Percentiles rank a stretch among this genome's conserved stretches.
phyloP scores from a whole-genome alignment of 805 yeast species.

The Candida multigemmis region DNA sequence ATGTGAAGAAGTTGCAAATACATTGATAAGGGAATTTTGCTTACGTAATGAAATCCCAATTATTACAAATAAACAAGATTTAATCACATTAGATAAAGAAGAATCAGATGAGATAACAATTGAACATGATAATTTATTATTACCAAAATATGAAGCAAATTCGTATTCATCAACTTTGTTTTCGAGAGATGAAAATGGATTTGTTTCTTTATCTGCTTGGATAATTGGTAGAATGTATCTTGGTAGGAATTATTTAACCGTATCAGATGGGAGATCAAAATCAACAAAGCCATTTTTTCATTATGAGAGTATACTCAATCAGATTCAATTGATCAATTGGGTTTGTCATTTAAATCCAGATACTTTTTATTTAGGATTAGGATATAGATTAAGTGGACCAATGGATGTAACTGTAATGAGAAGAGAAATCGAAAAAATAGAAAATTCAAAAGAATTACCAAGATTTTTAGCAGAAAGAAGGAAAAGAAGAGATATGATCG shows the following conservation, averaged over 20 bases:
- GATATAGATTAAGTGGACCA: slow-evolving; percentile 28
- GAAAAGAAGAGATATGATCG: slow-evolving; percentile 16
- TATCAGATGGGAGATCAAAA: background rate
- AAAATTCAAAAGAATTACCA: slow-evolving; percentile 6
- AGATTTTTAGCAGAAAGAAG: slow-evolving; percentile 7
- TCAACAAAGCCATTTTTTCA: too few species aligned
- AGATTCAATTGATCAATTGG: too few species aligned
- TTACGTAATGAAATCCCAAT: slow-evolving; percentile 8
- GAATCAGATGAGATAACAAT: slow-evolving; percentile 18
- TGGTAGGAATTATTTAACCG: too few species aligned
- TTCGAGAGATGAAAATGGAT: slow-evolving; percentile 25
- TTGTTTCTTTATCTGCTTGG: slow-evolving; percentile 22
- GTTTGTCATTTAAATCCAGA: too few species aligned
- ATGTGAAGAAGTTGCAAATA: slow-evolving; percentile 14
- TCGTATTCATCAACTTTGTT: slow-evolving; percentile 27
- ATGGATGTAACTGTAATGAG: slow-evolving; percentile 6
- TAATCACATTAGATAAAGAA: slow-evolving; percentile 2
- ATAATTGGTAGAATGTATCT: slow-evolving; percentile 26
- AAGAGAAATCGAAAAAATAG: slow-evolving; percentile 6
- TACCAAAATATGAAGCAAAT: slow-evolving; percentile 25
- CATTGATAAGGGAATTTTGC: slow-evolving; percentile 15
- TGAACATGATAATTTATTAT: slow-evolving; percentile 22
- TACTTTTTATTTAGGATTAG: too few species aligned
- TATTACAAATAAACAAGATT: slow-evolving; percentile 9
- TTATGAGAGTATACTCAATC: too few species aligned